Percentiles rank a stretch among this genome's conserved stretches.
Conservation (phyloP, 2,329 filamentous ascomycete genomes). For the Beauveria varroae region DNA sequence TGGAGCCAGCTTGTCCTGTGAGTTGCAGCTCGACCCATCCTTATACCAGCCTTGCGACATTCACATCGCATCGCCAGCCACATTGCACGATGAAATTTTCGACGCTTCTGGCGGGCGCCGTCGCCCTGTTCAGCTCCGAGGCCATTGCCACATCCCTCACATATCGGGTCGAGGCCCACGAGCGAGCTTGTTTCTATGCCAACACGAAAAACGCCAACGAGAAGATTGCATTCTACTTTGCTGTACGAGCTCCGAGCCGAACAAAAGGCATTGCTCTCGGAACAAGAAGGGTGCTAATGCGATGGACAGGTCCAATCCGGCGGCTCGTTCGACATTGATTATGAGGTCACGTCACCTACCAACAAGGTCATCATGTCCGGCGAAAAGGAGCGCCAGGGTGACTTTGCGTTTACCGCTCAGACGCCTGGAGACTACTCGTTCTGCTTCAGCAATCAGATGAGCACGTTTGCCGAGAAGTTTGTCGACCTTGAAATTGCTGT, state of each 20-base stretch:
- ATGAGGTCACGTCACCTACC: conserved; percentile 73
- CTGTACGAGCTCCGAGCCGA: conserved; percentile 50
- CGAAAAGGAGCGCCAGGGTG: conserved; percentile 86
- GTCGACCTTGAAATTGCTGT: conserved; percentile 97
- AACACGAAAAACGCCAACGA: conserved; percentile 67
- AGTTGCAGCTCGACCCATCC: conserved; percentile 7
- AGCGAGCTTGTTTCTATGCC: conserved; percentile 93
- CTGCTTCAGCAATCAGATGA: conserved; percentile 99
- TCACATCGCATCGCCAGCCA: neutral
- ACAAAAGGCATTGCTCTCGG: neutral
- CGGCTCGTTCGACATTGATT: conserved; percentile 96
- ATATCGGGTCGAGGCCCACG: conserved; percentile 82
- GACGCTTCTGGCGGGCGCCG: conserved; percentile 55
- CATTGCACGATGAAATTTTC: conserved; percentile 55
- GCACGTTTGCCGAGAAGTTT: conserved; percentile 92
- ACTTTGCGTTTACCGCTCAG: conserved; percentile 95
- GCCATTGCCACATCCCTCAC: conserved; percentile 83
- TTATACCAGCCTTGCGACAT: neutral
- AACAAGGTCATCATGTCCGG: conserved; percentile 78
- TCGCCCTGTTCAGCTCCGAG: conserved; percentile 62
- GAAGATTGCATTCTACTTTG: conserved; percentile 98
- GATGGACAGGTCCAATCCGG: conserved; percentile 80
- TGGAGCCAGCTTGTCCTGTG: conserved; percentile 21
- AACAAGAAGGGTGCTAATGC: neutral
- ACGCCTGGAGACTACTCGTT: conserved; percentile 85